Base-by-base conservation (phyloP, 1,139 yeast genomes). In the Debaryomycetaceae sp. region DNA sequence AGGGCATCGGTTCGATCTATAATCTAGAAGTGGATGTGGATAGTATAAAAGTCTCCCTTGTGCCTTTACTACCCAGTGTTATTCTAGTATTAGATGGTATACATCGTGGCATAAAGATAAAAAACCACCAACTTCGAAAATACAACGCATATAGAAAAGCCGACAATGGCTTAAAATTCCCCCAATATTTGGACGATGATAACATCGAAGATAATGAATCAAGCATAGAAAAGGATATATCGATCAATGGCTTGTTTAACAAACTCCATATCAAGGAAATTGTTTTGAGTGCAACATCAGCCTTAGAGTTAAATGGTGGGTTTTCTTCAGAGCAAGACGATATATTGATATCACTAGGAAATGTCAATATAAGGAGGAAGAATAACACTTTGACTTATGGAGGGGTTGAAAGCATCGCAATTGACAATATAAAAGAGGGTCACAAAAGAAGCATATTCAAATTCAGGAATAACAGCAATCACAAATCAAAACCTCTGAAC, bases 1-100 rank as follows among this genome's bases (percentile, higher is more conserved):
- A 76, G 50, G 87, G 87, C 0, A 55, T 83, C 6, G 66, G 74
- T 24, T 59, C 65, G 1, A 58, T 83, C 1, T 71, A 75, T 8
- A 72, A 83, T 49, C 54, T 85, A 35, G 66, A 63, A 5, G 55
- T 83, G 4, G 67, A 72, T 4, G 56, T 83, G 4, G 83, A 75
- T 13, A 56, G 63, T 5, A 55, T 83, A 1, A 68, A 66, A 30
- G 44, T 81, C 1, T 75, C 87, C 0, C 56, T 62, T 5, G 60
- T 59, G 3, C 77, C 77, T 0, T 50, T 70, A 17, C 49, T 64
- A 0, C 77, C 78, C 1, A 65, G 75, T 0, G 51, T 65, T 2
- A 51, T 62, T 1, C 54, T 72, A 0, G 52, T 71, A 1, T 51
- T 72, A 30, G 56, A 61, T 38, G 68, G 69, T 2, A 58, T 74